Percentiles rank a stretch among this genome's conserved stretches.
These are phyloP conservation scores for Pseudoneurospora amorphoporcata DNA, from an alignment of 495 filamentous ascomycete species.

Conservation along the genomic window DNA sequence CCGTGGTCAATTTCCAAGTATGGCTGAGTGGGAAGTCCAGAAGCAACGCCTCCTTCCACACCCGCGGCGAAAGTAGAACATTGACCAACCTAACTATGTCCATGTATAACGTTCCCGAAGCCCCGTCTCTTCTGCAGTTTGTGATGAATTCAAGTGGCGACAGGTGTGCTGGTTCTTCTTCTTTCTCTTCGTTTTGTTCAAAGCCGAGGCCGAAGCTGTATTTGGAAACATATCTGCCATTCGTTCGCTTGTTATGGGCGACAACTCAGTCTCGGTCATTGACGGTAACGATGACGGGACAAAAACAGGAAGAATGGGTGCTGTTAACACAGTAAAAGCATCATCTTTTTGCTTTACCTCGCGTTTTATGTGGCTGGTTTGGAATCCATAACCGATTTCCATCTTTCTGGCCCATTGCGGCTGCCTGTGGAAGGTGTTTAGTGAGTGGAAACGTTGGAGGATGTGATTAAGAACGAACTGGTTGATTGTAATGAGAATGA, in stretches of 20 bases:
- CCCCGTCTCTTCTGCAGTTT: neutral
- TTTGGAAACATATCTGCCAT: neutral
- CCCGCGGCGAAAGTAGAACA: neutral
- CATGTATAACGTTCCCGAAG: neutral
- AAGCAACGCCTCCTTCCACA: neutral
- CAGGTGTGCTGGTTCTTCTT: neutral
- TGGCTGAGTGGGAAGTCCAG: neutral
- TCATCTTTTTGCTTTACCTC: neutral
- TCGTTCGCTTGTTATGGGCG: neutral
- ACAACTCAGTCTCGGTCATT: neutral
- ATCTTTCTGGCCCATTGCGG: neutral
- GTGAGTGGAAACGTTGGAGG: neutral
- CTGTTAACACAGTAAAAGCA: neutral
- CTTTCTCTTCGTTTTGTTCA: neutral
- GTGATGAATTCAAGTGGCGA: neutral
- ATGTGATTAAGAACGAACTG: neutral
- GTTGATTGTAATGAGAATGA: neutral
- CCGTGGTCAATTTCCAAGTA: neutral
- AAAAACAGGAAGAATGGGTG: neutral
- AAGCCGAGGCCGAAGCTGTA: neutral
- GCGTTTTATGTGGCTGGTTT: neutral
- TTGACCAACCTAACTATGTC: neutral
- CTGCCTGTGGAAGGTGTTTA: neutral
- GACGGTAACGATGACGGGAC: neutral
- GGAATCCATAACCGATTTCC: neutral